Evolutionary conservation across 2,329 filamentous ascomycete genomes (phyloP).

Genomic region (Calonectria pauciramosa): DNA sequence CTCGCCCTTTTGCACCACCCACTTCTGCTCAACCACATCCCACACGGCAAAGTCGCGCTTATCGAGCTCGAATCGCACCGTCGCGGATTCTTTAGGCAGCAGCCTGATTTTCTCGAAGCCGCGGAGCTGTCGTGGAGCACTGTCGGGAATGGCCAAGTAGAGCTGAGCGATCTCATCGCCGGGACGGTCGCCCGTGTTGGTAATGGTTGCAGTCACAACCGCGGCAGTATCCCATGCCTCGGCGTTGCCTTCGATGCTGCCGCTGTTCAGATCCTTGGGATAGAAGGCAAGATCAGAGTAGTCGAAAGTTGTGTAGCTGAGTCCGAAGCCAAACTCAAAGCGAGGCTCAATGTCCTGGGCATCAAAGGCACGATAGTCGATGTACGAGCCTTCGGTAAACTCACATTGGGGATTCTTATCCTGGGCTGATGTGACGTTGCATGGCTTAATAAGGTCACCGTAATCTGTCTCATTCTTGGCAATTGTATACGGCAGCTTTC

Average conservation of each 20-base stretch:
- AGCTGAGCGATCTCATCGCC: constrained; percentile 15
- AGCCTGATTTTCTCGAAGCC: constrained; percentile 14
- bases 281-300: constrained; percentile 44
- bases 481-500: constrained; percentile 74
- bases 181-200: constrained; percentile 5
- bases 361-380: constrained; percentile 76
- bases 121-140: constrained; percentile 10
- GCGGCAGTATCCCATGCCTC: constrained; percentile 15
- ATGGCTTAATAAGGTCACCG: constrained; percentile 5
- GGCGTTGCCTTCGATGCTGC: background rate
- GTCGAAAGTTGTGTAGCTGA: constrained; percentile 75
- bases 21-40: constrained; percentile 9
- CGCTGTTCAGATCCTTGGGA: background rate
- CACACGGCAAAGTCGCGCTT: constrained; percentile 16
- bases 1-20: constrained; percentile 12
- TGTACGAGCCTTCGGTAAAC: constrained; percentile 74
- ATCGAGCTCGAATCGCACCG: background rate
- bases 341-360: constrained; percentile 67
- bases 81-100: background rate
- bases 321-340: constrained; percentile 76
- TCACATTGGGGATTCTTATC: constrained; percentile 46
- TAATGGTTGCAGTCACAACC: background rate
- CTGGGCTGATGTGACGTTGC: background rate
- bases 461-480: constrained; percentile 68
- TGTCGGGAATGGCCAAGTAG: constrained; percentile 9